Evolutionary conservation across 1,284 basidiomycete species (phyloP).

Genomic region (Schizopora paradoxa): DNA sequence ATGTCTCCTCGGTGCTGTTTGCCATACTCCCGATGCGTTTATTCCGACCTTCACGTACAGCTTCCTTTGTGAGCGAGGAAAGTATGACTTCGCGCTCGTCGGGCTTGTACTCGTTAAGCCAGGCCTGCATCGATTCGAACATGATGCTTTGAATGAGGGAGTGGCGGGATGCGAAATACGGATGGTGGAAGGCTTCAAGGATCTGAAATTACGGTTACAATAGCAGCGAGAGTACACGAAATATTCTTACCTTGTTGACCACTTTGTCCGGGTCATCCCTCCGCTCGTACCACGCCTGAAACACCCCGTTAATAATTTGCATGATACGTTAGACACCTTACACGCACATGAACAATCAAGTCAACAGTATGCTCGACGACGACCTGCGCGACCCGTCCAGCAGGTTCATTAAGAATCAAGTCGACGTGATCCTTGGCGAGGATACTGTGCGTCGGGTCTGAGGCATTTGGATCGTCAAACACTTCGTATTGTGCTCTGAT

Average conservation of each 20-base stretch:
- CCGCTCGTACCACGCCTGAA: slow-evolving; percentile 26
- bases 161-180: slow-evolving; percentile 28
- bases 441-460: slow-evolving; percentile 39
- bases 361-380: slow-evolving; percentile 35
- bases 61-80: slow-evolving; percentile 20
- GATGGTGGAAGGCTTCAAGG: slow-evolving; percentile 32
- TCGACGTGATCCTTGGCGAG: slow-evolving; percentile 29
- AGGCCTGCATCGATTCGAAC: slow-evolving; percentile 28
- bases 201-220: slow-evolving; percentile 19
- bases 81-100: slow-evolving; percentile 19
- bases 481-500: slow-evolving; percentile 38
- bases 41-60: slow-evolving; percentile 24
- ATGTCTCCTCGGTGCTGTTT: slow-evolving; percentile 4
- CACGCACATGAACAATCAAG: slow-evolving; percentile 33
- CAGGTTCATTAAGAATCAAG: slow-evolving; percentile 32
- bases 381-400: slow-evolving; percentile 36
- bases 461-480: slow-evolving; percentile 38
- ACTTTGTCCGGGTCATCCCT: slow-evolving; percentile 22
- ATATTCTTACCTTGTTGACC: slow-evolving; percentile 24
- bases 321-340: neutral
- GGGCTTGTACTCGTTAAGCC: slow-evolving; percentile 26
- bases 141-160: slow-evolving; percentile 36
- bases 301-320: slow-evolving; percentile 5
- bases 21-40: slow-evolving; percentile 18
- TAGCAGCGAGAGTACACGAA: neutral